Evolutionary conservation across 179 eudicot species (phyloP).

Genomic region (Beta lomatogona): DNA sequence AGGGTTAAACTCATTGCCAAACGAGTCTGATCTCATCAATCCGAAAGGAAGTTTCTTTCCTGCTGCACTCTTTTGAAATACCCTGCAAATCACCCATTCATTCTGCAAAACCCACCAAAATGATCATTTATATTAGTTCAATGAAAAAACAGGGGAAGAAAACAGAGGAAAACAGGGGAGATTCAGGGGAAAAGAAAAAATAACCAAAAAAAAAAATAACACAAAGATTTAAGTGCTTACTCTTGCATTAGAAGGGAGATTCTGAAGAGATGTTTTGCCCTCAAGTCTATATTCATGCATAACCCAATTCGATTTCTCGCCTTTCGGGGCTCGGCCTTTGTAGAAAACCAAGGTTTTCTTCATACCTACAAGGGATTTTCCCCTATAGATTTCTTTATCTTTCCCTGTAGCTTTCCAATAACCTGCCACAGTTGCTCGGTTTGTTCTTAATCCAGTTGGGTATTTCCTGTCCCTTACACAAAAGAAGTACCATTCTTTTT

Average conservation of each 20-base stretch:
- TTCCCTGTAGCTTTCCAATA: conserved; percentile 98
- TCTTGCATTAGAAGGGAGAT: conserved; percentile 59
- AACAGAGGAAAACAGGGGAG: conserved; percentile 23
- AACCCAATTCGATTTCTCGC: conserved; percentile 89
- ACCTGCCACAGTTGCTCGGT: conserved; percentile 84
- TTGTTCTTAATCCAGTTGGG: conserved; percentile 93
- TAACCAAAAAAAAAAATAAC: neutral
- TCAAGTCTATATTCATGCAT: conserved; percentile 86
- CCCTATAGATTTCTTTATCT: conserved; percentile 73
- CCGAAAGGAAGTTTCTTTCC: conserved; percentile 65
- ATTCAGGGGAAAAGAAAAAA: conserved; percentile 7
- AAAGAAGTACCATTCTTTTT: conserved; percentile 92
- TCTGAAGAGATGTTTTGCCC: conserved; percentile 60
- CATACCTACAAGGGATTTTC: conserved; percentile 77
- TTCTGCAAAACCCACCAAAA: conserved; percentile 46
- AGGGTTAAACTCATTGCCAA: conserved; percentile 34
- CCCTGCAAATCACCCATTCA: conserved; percentile 94
- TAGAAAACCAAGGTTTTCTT: conserved; percentile 93
- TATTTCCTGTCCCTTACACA: conserved; percentile 86
- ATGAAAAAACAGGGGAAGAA: conserved; percentile 22
- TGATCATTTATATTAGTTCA: conserved; percentile 13
- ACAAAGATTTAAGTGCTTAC: conserved; percentile 28
- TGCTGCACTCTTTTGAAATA: conserved; percentile 61
- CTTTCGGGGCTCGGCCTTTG: conserved; percentile 88
- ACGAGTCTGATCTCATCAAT: conserved; percentile 37